Base-by-base conservation (phyloP, 2,329 filamentous ascomycete species). In the Phialocephala subalpina region DNA sequence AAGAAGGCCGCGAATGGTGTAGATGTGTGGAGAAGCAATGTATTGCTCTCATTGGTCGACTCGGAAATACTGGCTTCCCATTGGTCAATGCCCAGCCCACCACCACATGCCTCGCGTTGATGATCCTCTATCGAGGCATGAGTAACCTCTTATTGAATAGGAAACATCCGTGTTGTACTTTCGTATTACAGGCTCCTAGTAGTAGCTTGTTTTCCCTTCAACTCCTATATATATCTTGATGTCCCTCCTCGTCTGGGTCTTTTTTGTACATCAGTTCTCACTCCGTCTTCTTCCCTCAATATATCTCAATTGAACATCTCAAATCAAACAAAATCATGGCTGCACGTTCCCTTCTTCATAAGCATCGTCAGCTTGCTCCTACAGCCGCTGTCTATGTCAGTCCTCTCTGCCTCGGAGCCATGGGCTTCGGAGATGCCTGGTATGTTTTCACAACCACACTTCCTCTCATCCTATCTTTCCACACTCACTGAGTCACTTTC, bases 381-480 rank as follows among this genome's bases (percentile, higher is more conserved):
- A 73, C 70, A 11, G 77, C 76, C 2, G 65, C 52, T 18, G 72
- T 78, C n/a, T 66, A 70, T 29, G 76, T 78, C 11, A 71, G 64
- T 8, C 77, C 76, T 5, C 57, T 78, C 36, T 74, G 73, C 55
- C 72, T 80, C 0, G 78, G 78, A 6, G 68, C 73, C 2, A 79
- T 79, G 77, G 76, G 70, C 33, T 76, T 79, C 77, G 88, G 88
- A 47, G 78, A 85, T 63, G 78, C 81, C 4, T 85, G 82, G 82
- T 75, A 72, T 20, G 49, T 5, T n/a, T 9, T 12, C 40, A 35
- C 85, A 35, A 74, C 80, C 11, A 78, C 83, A 0, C 88, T 89
- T 72, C 80, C 82, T 58, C 90, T 2, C 40, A n/a, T 42, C 40
- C 16, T 16, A 12, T 42, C 40, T n/a, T 42, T 16, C 40, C 2